These are phyloP conservation scores for Aspergillus transmontanensis DNA, from an alignment of 2,329 filamentous ascomycete genomes.

Conservation along the genomic window DNA sequence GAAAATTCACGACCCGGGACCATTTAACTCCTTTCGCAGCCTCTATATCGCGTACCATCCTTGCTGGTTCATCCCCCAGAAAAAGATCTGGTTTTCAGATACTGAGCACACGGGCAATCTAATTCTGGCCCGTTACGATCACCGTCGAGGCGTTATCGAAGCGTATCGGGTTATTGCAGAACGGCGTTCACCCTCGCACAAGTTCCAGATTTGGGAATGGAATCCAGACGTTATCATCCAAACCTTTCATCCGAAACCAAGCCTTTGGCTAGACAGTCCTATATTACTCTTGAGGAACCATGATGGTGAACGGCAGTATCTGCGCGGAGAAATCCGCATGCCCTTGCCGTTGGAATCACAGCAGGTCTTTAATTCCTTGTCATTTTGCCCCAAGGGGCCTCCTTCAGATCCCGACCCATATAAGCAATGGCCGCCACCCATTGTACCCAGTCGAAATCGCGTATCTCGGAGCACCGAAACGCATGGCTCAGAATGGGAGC, in stretches of 20 bases:
- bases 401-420: slow-evolving; percentile 48
- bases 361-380: slow-evolving; percentile 66
- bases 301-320: slow-evolving; percentile 24
- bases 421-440: slow-evolving; percentile 74
- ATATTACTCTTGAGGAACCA: slow-evolving; percentile 59
- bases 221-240: slow-evolving; percentile 70
- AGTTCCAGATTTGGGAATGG: slow-evolving; percentile 65
- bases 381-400: slow-evolving; percentile 59
- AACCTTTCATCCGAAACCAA: slow-evolving; percentile 69
- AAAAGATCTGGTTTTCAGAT: slow-evolving; percentile 87
- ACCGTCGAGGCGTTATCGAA: slow-evolving; percentile 73
- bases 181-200: slow-evolving; percentile 49
- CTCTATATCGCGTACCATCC: slow-evolving; percentile 76
- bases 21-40: slow-evolving; percentile 66
- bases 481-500: slow-evolving; percentile 47
- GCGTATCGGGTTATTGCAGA: slow-evolving; percentile 75
- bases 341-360: slow-evolving; percentile 56
- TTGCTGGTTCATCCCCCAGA: slow-evolving; percentile 78
- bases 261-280: slow-evolving; percentile 74
- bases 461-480: slow-evolving; percentile 54
- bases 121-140: slow-evolving; percentile 76
- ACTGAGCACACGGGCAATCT: slow-evolving; percentile 72
- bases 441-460: slow-evolving; percentile 65
- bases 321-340: slow-evolving; percentile 52
- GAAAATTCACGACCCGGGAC: slow-evolving; percentile 57